phyloP scores from a whole-genome alignment of 148 eudicot species.

The Silene latifolia region DNA sequence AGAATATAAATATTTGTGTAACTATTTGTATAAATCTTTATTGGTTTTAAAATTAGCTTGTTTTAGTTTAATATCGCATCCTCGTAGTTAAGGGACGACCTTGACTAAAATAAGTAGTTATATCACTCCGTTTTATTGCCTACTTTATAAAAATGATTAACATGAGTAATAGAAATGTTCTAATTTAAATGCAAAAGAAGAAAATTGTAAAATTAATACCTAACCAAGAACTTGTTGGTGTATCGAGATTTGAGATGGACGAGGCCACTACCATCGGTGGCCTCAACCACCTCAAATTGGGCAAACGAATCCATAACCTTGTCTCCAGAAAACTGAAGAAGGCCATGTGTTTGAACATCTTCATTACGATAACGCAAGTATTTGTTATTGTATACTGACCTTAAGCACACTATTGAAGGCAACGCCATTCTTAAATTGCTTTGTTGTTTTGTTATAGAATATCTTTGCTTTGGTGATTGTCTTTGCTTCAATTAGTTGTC shows the following conservation, averaged over 20 bases:
- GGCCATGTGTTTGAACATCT: slow-evolving; percentile 8
- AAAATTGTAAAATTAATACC: not conserved
- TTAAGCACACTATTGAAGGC: not conserved
- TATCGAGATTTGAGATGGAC: not conserved
- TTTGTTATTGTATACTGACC: slow-evolving; percentile 14
- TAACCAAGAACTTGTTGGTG: slow-evolving; percentile 14
- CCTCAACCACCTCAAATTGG: slow-evolving; percentile 13
- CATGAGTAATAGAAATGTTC: too few species aligned
- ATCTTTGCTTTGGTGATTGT: too few species aligned
- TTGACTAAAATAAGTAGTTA: too few species aligned
- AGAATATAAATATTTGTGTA: too few species aligned
- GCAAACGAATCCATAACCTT: slow-evolving; percentile 12
- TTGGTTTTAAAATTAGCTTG: too few species aligned
- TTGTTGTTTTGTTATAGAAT: not conserved
- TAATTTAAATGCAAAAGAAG: too few species aligned
- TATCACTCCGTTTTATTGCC: too few species aligned
- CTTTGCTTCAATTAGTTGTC: too few species aligned
- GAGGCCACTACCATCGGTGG: not conserved
- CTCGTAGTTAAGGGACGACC: too few species aligned
- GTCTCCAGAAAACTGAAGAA: not conserved
- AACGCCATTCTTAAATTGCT: not conserved
- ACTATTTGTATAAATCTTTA: too few species aligned
- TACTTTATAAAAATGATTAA: too few species aligned
- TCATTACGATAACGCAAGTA: slow-evolving; percentile 10
- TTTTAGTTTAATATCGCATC: too few species aligned